Evolutionary conservation across 495 filamentous ascomycete genomes (phyloP).

Genomic region (Margaritispora aquatica): DNA sequence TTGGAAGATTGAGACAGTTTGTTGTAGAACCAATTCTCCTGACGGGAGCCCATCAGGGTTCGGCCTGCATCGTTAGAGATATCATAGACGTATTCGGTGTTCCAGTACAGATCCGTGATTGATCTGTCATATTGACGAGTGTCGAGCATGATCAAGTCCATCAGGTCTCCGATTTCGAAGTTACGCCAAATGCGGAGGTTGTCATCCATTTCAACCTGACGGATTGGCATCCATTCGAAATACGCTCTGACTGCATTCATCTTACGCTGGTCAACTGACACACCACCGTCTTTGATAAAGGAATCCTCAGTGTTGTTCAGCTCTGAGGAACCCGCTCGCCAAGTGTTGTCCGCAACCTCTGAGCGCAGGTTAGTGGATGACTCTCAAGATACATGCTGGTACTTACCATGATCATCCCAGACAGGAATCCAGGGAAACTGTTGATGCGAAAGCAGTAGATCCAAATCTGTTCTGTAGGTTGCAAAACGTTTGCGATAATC

Average conservation of each 20-base stretch:
- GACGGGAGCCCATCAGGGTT: conserved; percentile 55
- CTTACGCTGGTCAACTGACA: conserved; percentile 57
- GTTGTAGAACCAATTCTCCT: conserved; percentile 66
- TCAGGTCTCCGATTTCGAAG: conserved; percentile 56
- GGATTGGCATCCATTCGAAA: conserved; percentile 61
- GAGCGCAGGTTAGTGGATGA: background rate
- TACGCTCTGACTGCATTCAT: conserved; percentile 66
- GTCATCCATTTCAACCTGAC: conserved; percentile 64
- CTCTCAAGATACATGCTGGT: background rate
- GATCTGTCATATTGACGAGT: conserved; percentile 62
- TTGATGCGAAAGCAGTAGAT: conserved; percentile 50
- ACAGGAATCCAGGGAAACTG: conserved; percentile 62
- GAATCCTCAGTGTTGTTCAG: conserved; percentile 56
- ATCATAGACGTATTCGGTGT: conserved; percentile 46
- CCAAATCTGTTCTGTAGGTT: conserved; percentile 57
- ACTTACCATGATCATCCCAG: conserved; percentile 57
- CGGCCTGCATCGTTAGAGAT: conserved; percentile 53
- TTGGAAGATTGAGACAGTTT: conserved; percentile 43
- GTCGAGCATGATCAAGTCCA: conserved; percentile 62
- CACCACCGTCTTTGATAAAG: conserved; percentile 51
- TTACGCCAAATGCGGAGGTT: conserved; percentile 62
- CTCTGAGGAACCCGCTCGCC: conserved; percentile 43
- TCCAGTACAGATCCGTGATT: conserved; percentile 43
- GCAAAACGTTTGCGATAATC: conserved; percentile 58
- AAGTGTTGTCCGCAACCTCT: conserved; percentile 59